Percentiles rank a stretch among this genome's conserved stretches.
These are phyloP conservation scores for Chalciporus chontae DNA, from an alignment of 768 basidiomycete genomes.

Conservation along the genomic window DNA sequence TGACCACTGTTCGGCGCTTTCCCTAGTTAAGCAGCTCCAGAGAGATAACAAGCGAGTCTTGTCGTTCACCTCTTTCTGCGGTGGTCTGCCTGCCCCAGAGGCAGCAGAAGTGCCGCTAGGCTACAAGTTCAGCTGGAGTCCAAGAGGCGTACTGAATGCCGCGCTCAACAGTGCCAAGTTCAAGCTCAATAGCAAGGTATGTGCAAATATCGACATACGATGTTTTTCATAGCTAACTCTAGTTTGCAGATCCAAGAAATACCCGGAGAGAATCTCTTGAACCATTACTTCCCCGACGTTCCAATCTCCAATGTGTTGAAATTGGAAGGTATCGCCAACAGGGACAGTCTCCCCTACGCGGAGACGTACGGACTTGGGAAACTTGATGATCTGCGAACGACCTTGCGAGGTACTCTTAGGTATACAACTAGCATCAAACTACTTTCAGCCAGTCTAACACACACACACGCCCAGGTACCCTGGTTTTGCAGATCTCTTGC, in stretches of 20 bases:
- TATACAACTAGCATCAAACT: slow-evolving; percentile 22
- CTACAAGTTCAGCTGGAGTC: slow-evolving; percentile 96
- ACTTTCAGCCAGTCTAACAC: neutral
- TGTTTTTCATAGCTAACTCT: neutral
- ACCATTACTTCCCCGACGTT: slow-evolving; percentile 59
- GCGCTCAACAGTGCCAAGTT: slow-evolving; percentile 71
- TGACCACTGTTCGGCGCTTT: slow-evolving; percentile 84
- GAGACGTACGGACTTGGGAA: slow-evolving; percentile 56
- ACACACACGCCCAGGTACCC: slow-evolving; percentile 56
- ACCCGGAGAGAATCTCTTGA: slow-evolving; percentile 51
- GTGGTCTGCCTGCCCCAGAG: slow-evolving; percentile 81
- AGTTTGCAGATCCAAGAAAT: slow-evolving; percentile 43
- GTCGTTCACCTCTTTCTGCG: slow-evolving; percentile 89
- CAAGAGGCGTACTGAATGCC: slow-evolving; percentile 80
- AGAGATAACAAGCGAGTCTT: slow-evolving; percentile 51
- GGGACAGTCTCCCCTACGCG: slow-evolving; percentile 73
- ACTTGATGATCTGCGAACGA: slow-evolving; percentile 46
- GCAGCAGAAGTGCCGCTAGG: slow-evolving; percentile 59
- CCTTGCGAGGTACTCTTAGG: slow-evolving; percentile 86
- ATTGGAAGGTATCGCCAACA: slow-evolving; percentile 84
- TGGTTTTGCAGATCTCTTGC: slow-evolving; percentile 74
- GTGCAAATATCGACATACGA: slow-evolving; percentile 8
- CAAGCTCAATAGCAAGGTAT: slow-evolving; percentile 54
- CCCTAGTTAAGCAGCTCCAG: slow-evolving; percentile 54
- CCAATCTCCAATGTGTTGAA: slow-evolving; percentile 58